Conservation (phyloP, 2,329 filamentous ascomycete species). For the Sporothrix luriei region DNA sequence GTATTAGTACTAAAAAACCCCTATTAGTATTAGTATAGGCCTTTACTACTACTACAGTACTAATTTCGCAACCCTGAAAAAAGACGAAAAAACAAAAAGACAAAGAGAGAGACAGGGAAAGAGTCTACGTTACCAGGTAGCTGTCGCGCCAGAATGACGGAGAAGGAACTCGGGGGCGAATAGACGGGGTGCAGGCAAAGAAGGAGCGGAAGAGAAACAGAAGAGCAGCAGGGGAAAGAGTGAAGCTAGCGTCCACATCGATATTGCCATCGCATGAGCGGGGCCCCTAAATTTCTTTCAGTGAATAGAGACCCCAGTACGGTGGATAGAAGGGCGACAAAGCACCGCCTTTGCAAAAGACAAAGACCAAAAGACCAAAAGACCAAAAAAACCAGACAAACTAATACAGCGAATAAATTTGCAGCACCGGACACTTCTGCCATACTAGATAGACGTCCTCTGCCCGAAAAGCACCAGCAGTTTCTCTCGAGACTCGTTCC, state of each 20-base stretch:
- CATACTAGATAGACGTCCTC: background rate
- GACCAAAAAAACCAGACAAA: background rate
- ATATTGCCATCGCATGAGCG: constrained; percentile 6
- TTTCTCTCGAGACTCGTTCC: background rate
- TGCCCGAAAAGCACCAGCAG: background rate
- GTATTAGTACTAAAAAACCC: too few species aligned
- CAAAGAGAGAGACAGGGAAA: too few species aligned
- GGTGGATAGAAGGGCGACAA: constrained; percentile 9
- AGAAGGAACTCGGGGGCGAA: background rate
- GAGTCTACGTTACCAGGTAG: background rate
- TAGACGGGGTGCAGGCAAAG: background rate
- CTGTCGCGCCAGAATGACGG: background rate
- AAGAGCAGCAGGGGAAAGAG: background rate
- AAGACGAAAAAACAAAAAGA: background rate
- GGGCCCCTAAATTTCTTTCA: constrained; percentile 15
- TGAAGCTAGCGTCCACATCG: too few species aligned
- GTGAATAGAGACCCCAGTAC: constrained; percentile 11
- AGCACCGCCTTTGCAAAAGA: background rate
- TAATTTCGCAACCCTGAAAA: too few species aligned
- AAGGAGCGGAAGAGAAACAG: background rate
- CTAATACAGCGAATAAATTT: constrained; percentile 22
- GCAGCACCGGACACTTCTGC: background rate
- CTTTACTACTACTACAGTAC: too few species aligned
- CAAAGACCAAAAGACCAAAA: background rate
- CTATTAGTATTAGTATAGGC: too few species aligned